phyloP scores from a whole-genome alignment of 179 eudicot genomes.

The Corrigiola litoralis region DNA sequence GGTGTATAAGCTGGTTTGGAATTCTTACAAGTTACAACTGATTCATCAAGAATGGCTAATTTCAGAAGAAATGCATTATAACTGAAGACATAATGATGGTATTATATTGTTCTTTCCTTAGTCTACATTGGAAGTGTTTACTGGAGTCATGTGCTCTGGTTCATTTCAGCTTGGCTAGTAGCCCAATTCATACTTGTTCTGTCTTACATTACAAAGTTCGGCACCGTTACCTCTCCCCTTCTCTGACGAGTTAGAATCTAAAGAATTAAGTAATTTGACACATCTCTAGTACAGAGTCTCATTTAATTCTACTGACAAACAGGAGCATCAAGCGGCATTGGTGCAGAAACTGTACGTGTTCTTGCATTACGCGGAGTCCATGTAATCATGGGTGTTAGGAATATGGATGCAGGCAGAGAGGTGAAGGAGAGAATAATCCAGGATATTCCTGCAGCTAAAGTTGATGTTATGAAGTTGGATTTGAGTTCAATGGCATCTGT shows the following conservation, averaged over 20 bases:
- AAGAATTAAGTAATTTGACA: background rate
- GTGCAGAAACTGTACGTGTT: constrained; percentile 77
- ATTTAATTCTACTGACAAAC: background rate
- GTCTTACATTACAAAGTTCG: too few relatives aligned
- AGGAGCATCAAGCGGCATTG: constrained; percentile 95
- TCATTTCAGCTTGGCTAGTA: too few relatives aligned
- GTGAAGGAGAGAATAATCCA: constrained; percentile 57
- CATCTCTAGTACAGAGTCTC: background rate
- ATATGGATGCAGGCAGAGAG: constrained; percentile 63
- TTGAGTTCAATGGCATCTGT: constrained; percentile 59
- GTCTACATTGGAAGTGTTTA: too few relatives aligned
- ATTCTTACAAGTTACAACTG: too few relatives aligned
- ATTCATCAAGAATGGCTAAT: too few relatives aligned
- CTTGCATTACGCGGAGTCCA: constrained; percentile 64
- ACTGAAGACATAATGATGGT: too few relatives aligned
- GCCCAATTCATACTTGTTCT: too few relatives aligned
- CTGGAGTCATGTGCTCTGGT: too few relatives aligned
- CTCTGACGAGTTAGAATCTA: background rate
- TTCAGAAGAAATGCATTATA: too few relatives aligned
- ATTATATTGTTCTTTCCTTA: too few relatives aligned
- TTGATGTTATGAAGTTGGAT: constrained; percentile 63
- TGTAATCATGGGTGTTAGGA: constrained; percentile 79
- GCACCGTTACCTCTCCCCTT: too few relatives aligned
- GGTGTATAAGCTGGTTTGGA: too few relatives aligned
- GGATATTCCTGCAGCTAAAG: constrained; percentile 41